Evolutionary conservation across 2,329 filamentous ascomycete species (phyloP).

Genomic region (Cercospora beticola): DNA sequence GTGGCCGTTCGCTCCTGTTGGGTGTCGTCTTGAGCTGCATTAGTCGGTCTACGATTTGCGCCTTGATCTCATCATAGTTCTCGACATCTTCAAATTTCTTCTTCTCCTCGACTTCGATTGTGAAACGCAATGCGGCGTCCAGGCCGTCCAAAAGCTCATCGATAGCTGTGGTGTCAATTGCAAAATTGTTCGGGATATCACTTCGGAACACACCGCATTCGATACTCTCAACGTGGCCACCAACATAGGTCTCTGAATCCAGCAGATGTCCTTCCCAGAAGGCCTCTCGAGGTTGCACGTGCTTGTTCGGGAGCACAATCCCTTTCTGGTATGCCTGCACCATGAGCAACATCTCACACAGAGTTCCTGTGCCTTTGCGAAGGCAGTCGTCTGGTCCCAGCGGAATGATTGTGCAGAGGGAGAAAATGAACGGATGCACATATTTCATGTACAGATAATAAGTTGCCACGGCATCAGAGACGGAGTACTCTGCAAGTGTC

Average conservation of each 20-base stretch:
- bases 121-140: conserved; percentile 85
- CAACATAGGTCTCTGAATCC: conserved; percentile 96
- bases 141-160: conserved; percentile 85
- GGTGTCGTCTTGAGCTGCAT: conserved; percentile 75
- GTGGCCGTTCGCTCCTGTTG: conserved; percentile 77
- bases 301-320: conserved; percentile 95
- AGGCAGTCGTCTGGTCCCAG: conserved; percentile 89
- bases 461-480: conserved; percentile 96
- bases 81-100: conserved; percentile 52
- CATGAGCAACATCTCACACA: conserved; percentile 99
- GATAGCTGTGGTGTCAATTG: conserved; percentile 81
- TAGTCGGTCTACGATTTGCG: conserved; percentile 72
- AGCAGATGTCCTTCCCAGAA: conserved; percentile 97
- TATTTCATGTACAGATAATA: conserved; percentile 99
- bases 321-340: conserved; percentile 91
- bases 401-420: conserved; percentile 92
- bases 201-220: conserved; percentile 95
- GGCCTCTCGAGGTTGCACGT: conserved; percentile 82
- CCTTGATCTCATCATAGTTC: conserved; percentile 65
- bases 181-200: conserved; percentile 93
- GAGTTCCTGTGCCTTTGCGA: conserved; percentile 91
- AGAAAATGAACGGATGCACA: conserved; percentile 99
- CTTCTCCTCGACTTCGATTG: conserved; percentile 56
- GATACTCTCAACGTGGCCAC: conserved; percentile 98
- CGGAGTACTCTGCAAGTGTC: conserved; percentile 93